A percentile compares a stretch with the other conserved stretches of the same genome.
Evolutionary conservation across 768 basidiomycete species (phyloP).

Genomic region (Panaeolus papilionaceus): DNA sequence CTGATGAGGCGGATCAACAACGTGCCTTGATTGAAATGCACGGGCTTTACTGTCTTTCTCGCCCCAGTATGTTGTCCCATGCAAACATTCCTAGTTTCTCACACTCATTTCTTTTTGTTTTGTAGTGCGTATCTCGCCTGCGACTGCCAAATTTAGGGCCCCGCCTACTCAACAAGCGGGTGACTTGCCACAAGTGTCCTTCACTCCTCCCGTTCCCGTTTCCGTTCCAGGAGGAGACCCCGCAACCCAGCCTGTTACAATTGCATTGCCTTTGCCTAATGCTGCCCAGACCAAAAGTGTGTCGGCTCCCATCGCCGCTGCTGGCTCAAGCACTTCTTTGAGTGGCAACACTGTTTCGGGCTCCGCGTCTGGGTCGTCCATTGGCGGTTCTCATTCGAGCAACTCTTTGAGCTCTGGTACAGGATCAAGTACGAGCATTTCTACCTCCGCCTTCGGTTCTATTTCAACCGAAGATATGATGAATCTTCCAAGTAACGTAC

Average conservation of each 20-base stretch:
- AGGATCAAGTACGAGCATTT: constrained; percentile 53
- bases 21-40: constrained; percentile 93
- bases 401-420: constrained; percentile 60
- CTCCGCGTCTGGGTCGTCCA: constrained; percentile 53
- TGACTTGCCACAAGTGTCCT: constrained; percentile 55
- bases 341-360: constrained; percentile 43
- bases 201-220: constrained; percentile 38
- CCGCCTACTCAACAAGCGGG: constrained; percentile 46
- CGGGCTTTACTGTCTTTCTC: constrained; percentile 86
- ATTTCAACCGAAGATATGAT: constrained; percentile 60
- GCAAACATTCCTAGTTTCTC: not conserved
- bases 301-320: constrained; percentile 69
- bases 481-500: constrained; percentile 49
- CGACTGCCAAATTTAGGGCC: constrained; percentile 86
- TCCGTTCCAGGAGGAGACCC: constrained; percentile 34
- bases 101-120: not conserved
- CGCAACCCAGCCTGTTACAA: constrained; percentile 47
- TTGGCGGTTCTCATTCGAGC: constrained; percentile 58
- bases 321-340: constrained; percentile 44
- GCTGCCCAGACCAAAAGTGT: constrained; percentile 64
- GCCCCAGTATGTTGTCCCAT: constrained; percentile 70
- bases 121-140: constrained; percentile 89
- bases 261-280: constrained; percentile 55
- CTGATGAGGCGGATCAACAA: constrained; percentile 87
- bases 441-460: constrained; percentile 57